Percentiles rank a stretch among this genome's conserved stretches.
Evolutionary conservation across 2,329 filamentous ascomycete species (phyloP).

Genomic region (Colletotrichum filicis): DNA sequence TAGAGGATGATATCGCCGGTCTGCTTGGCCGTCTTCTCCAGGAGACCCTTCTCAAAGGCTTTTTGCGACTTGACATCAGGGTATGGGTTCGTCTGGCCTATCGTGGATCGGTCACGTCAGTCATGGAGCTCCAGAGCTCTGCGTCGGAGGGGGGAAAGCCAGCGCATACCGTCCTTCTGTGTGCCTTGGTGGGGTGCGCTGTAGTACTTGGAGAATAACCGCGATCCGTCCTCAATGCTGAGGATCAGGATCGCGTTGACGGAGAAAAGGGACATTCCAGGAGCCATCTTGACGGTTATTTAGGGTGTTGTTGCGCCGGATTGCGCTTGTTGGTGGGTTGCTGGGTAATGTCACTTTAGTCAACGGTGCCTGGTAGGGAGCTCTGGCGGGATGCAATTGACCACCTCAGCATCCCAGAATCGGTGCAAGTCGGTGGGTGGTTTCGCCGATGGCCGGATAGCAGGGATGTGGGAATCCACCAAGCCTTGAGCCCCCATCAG

Average conservation of each 20-base stretch:
- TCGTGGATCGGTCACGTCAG: background rate
- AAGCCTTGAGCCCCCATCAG: background rate
- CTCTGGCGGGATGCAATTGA: slow-evolving; percentile 32
- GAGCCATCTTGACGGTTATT: slow-evolving; percentile 66
- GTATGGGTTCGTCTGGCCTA: slow-evolving; percentile 67
- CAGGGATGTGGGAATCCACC: slow-evolving; percentile 3
- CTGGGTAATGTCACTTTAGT: slow-evolving; percentile 21
- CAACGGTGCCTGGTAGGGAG: slow-evolving; percentile 31
- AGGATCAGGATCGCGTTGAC: slow-evolving; percentile 83
- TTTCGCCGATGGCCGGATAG: slow-evolving; percentile 33
- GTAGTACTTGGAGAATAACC: slow-evolving; percentile 91
- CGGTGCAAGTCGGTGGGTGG: slow-evolving; percentile 34
- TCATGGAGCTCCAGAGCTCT: slow-evolving; percentile 1
- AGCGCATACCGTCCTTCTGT: slow-evolving; percentile 39
- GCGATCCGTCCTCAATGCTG: slow-evolving; percentile 86
- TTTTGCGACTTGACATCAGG: slow-evolving; percentile 93
- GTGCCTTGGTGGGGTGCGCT: slow-evolving; percentile 60
- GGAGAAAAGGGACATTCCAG: slow-evolving; percentile 80
- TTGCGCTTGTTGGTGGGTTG: slow-evolving; percentile 25
- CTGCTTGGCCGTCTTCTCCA: slow-evolving; percentile 97
- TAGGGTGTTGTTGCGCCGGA: slow-evolving; percentile 24
- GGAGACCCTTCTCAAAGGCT: slow-evolving; percentile 93
- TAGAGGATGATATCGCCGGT: slow-evolving; percentile 96
- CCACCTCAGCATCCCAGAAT: slow-evolving; percentile 31
- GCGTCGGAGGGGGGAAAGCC: slow-evolving; percentile 20